Evolutionary conservation across 2,329 filamentous ascomycete genomes (phyloP), one percentile per base, ranked within the genome.

Genomic region (Meredithiella fracta): DNA sequence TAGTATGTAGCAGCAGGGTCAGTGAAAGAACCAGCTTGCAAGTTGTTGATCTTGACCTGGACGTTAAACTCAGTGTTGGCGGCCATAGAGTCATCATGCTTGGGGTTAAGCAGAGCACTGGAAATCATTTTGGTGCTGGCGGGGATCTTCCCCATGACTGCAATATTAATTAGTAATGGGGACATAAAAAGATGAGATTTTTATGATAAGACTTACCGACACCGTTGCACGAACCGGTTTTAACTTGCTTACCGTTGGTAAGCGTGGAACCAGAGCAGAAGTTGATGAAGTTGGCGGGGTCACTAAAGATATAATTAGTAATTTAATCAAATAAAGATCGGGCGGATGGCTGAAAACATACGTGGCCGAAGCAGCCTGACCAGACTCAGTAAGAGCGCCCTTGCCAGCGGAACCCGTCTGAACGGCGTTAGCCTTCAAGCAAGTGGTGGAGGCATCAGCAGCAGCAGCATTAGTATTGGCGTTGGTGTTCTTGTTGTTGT

Each of bases 201-300:
- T 49, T 4, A n/a, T 17, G 38, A 34, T 23, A 44, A n/a, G 4
- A 71, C 75, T 66, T 71, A 77, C 76, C 68, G 61, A 80, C 73
- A 64, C 76, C 76, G 65, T 83, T 84, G 68, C 80, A 84, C 37
- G 80, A 83, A 20, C 80, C 80, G 3, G 61, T 65, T 58, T 69
- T 70, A 53, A 74, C 69, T 65, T 83, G 80, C 26, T 74, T 66
- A 62, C 80, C 80, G 62, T 84, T 79, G 60, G 80, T 83, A 51
- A 80, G 64, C 0, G 69, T 74, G 64, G 73, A 62, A 49, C 74
- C 76, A 3, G 65, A 59, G 63, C 78, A 81, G 65, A 80, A 79
- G 71, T 80, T 81, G 73, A 81, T 79, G 64, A 80, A 81, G 69
- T 82, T 82, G 69, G 70, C 69, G 17, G 68, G 59, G 61, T 81